Percentiles rank a stretch among this genome's conserved stretches.
These are phyloP conservation scores for Alnus glutinosa DNA, from an alignment of 306 rosid genomes.

Conservation along the genomic window DNA sequence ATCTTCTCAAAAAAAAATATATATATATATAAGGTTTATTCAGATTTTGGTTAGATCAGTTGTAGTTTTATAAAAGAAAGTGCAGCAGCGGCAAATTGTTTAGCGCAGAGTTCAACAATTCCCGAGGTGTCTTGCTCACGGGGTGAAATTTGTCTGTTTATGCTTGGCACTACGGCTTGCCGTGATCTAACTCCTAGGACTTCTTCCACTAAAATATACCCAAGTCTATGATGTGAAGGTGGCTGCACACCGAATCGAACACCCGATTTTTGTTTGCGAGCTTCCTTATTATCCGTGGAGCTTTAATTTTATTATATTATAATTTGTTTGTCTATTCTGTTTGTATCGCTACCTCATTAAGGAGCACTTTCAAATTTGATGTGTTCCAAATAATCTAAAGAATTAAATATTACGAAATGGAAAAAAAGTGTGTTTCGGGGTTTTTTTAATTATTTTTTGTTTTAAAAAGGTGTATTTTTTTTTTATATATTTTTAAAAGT, in stretches of 20 bases:
- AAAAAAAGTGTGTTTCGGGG: too few relatives aligned
- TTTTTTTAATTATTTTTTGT: too few relatives aligned
- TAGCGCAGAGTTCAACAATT: slow-evolving; percentile 49
- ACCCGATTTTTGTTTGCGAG: not conserved
- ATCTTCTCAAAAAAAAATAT: too few relatives aligned
- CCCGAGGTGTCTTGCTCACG: slow-evolving; percentile 57
- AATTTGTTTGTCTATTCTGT: not conserved
- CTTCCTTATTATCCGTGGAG: not conserved
- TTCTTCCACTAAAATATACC: slow-evolving; percentile 31
- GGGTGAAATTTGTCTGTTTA: slow-evolving; percentile 48
- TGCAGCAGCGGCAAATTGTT: slow-evolving; percentile 37
- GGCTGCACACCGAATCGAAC: slow-evolving; percentile 1
- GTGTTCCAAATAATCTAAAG: not conserved
- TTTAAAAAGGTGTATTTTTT: too few relatives aligned
- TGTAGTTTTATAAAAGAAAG: slow-evolving; percentile 4
- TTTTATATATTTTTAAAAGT: too few relatives aligned
- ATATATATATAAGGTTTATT: too few relatives aligned
- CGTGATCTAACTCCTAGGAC: slow-evolving; percentile 47
- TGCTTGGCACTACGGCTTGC: slow-evolving; percentile 38
- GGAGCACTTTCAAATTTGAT: not conserved
- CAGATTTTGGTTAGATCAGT: too few relatives aligned
- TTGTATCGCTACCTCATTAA: not conserved
- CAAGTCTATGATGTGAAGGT: slow-evolving; percentile 10
- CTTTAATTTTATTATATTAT: not conserved
- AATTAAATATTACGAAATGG: too few relatives aligned